Evolutionary conservation across 208 protist species (phyloP).

Genomic region (Phytomonas sp.): DNA sequence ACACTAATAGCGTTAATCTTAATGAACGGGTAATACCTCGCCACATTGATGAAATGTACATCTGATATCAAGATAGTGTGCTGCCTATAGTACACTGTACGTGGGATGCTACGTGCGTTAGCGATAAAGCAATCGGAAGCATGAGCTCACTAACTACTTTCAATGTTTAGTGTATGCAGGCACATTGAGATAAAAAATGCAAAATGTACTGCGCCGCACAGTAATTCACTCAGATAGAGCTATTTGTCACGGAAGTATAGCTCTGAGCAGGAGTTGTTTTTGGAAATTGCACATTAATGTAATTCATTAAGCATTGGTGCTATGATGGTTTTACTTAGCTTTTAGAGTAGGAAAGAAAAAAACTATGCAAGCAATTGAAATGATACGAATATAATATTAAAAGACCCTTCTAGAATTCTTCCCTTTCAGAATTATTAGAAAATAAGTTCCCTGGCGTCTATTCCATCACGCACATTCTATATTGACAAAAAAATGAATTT

Average conservation of each 20-base stretch:
- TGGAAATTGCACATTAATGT: not conserved
- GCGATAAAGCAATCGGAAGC: not conserved
- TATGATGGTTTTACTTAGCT: not conserved
- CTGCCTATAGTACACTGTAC: not conserved
- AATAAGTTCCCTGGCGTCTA: not conserved
- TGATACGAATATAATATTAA: not conserved
- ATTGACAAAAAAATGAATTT: not conserved
- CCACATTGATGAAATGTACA: not conserved
- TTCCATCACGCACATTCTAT: not conserved
- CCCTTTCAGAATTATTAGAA: not conserved
- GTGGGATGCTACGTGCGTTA: not conserved
- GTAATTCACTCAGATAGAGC: constrained; percentile 39
- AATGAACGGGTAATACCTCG: not conserved
- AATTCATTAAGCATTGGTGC: constrained; percentile 1
- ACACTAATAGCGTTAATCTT: not conserved
- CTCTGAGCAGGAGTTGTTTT: constrained; percentile 7
- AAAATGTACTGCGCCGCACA: constrained; percentile 48
- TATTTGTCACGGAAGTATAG: constrained; percentile 20
- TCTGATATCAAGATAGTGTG: not conserved
- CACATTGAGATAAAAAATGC: constrained; percentile 20
- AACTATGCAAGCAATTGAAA: not conserved
- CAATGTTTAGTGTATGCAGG: constrained; percentile 33
- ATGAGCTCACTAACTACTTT: constrained; percentile 21
- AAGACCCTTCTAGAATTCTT: not conserved
- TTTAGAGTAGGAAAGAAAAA: not conserved